A percentile compares a stretch with the other conserved stretches of the same genome.
These are phyloP conservation scores for Luvunga scandens DNA, from an alignment of 345 rosid genomes.

Conservation along the genomic window DNA sequence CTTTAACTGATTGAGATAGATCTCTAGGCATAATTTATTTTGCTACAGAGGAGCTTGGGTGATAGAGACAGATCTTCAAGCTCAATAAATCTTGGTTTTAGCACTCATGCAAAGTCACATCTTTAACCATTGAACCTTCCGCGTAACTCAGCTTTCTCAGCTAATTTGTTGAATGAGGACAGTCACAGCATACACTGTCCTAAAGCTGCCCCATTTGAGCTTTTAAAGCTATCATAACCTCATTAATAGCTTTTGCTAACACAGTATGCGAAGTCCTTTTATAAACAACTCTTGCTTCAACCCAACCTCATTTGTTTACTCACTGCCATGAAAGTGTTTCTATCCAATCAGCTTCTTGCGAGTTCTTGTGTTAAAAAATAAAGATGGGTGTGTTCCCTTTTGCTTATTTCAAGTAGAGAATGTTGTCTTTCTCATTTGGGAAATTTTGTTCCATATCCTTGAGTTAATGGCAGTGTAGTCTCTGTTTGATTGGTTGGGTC, in stretches of 20 bases:
- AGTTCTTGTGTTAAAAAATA: slow-evolving; percentile 5
- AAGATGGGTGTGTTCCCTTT: slow-evolving; percentile 2
- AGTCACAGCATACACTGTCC: slow-evolving; percentile 4
- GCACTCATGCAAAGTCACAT: slow-evolving; percentile 33
- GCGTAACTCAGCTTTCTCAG: slow-evolving; percentile 13
- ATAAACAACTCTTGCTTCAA: slow-evolving; percentile 18
- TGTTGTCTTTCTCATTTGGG: slow-evolving; percentile 32
- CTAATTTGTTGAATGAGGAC: slow-evolving; percentile 8
- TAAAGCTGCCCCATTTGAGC: slow-evolving; percentile 16
- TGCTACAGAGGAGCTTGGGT: not conserved
- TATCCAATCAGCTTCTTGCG: slow-evolving; percentile 34
- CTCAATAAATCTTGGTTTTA: slow-evolving; percentile 19
- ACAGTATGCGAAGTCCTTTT: not conserved
- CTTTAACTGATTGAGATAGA: not conserved
- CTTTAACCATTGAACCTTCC: slow-evolving; percentile 3
- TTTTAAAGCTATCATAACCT: slow-evolving; percentile 5
- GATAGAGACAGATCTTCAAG: slow-evolving; percentile 18
- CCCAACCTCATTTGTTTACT: slow-evolving; percentile 19
- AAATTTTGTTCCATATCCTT: not conserved
- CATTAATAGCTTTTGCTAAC: not conserved
- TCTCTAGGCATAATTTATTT: not conserved
- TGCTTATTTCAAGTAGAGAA: slow-evolving; percentile 9
- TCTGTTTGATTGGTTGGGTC: slow-evolving; percentile 9
- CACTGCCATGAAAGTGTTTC: slow-evolving; percentile 22
- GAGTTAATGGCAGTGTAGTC: not conserved